A percentile compares a stretch with the other conserved stretches of the same genome.
phyloP scores from a whole-genome alignment of 169 alveolate species.

The Eimeria falciformis region DNA sequence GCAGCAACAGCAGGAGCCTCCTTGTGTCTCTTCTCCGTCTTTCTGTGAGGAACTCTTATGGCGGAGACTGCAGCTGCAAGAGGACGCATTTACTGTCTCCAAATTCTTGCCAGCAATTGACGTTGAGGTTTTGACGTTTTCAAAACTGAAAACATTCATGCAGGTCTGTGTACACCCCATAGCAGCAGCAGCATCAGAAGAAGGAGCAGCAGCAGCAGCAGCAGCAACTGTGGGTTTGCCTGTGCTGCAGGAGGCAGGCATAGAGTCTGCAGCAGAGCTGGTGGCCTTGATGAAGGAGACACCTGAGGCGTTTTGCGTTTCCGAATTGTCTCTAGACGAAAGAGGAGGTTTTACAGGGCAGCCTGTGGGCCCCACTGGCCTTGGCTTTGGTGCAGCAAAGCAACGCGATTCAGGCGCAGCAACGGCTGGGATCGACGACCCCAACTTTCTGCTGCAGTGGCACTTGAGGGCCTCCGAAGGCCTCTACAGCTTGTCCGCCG shows the following conservation, averaged over 20 bases:
- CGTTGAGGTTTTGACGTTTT: not conserved
- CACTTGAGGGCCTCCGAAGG: not conserved
- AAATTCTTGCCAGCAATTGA: not conserved
- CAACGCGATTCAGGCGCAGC: not conserved
- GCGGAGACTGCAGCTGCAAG: not conserved
- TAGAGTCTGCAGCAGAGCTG: not conserved
- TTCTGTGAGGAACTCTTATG: not conserved
- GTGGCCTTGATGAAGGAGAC: not conserved
- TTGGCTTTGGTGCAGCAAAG: no score
- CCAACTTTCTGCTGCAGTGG: not conserved
- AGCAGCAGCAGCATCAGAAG: not conserved
- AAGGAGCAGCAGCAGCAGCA: not conserved
- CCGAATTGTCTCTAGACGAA: not conserved
- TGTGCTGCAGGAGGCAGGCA: constrained; percentile 5
- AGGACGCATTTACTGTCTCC: not conserved
- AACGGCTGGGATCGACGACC: not conserved
- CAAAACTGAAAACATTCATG: not conserved
- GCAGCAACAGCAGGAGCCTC: not conserved
- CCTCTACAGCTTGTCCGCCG: not conserved
- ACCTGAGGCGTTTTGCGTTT: not conserved
- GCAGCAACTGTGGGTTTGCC: not conserved
- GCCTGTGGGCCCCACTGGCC: not conserved
- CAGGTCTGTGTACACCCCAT: not conserved
- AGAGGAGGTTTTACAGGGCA: not conserved
- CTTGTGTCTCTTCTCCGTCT: not conserved